Percentiles rank a stretch among this genome's conserved stretches.
Conservation (phyloP, 495 filamentous ascomycete species). For the Chlorociboria aeruginascens region DNA sequence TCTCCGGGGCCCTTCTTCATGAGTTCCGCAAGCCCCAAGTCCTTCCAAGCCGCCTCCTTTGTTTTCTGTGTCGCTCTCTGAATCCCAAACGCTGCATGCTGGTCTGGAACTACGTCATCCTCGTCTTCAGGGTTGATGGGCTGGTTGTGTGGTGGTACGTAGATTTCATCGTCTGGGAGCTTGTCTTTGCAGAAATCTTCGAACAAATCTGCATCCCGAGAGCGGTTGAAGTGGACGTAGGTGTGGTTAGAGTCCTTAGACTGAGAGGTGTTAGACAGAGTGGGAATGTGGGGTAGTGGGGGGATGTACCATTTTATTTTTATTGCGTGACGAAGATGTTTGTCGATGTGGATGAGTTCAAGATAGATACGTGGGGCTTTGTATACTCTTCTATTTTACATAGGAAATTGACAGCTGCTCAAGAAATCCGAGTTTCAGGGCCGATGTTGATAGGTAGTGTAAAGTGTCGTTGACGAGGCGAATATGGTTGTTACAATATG, state of each 20-base stretch:
- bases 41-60: constrained; percentile 71
- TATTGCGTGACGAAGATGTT: too few relatives aligned
- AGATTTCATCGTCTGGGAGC: constrained; percentile 66
- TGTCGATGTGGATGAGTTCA: too few relatives aligned
- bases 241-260: constrained; percentile 77
- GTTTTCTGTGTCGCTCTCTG: constrained; percentile 65
- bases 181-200: constrained; percentile 73
- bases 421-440: too few relatives aligned
- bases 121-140: constrained; percentile 95
- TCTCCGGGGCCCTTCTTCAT: constrained; percentile 44
- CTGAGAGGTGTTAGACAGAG: constrained; percentile 3
- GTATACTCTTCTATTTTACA: too few relatives aligned
- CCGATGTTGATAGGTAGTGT: too few relatives aligned
- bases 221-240: constrained; percentile 73
- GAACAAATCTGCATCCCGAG: constrained; percentile 78
- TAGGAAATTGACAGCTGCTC: too few relatives aligned
- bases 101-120: constrained; percentile 93
- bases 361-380: too few relatives aligned
- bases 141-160: constrained; percentile 79
- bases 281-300: background rate
- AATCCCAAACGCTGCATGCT: constrained; percentile 96
- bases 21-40: constrained; percentile 65
- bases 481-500: too few relatives aligned
- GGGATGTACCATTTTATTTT: too few relatives aligned
- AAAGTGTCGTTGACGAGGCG: too few relatives aligned